Base-by-base conservation (phyloP, 2,329 filamentous ascomycete genomes). In the Seiridium unicorne region DNA sequence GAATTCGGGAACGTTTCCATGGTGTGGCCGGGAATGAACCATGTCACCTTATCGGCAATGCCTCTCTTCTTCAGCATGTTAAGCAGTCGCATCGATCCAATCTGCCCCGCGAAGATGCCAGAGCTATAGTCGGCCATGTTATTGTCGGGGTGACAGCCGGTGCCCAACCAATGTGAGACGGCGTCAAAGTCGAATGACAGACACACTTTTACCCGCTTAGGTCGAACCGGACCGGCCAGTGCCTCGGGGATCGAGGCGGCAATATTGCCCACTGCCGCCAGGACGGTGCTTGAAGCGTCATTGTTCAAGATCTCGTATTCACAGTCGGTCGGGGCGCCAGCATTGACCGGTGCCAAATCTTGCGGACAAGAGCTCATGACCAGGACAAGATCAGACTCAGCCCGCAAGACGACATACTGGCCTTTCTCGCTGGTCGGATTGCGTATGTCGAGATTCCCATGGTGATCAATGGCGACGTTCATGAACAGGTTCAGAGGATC, bases 401-500 rank as follows among this genome's bases (percentile, higher is more conserved):
- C 75, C 55, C 66, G 66, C 13, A 78, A 66, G 10, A 62, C 63
- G 36, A 78, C 73, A 57, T 65, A 72, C 54, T 76, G 69, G 2
- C 73, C 74, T 54, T 70, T 66, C 26, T 73, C 62, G 58, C 73
- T 74, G 3, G 68, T 70, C 0, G 76, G 75, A 8, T 64, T 49
- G 18, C 66, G 60, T 57, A 76, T 74, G 40, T 68, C 66, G 3
- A 78, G 60, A 2, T 62, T 65, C 1, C 73, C 73, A 51, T 67
- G 66, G 58, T 72, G 68, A 49, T 74, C 68, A 35, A 77, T 70
- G 18, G 72, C 68, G 3, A 78, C 70, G 61, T 79, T 79, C 77
- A 79, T 79, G 63, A 77, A 79, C 18, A 78, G 63, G 61, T 79
- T 78, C 40, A 79, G 67, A 13, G 77, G 76, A 57, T 76, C 75